Conservation (phyloP, 2,329 filamentous ascomycete genomes). For the Trichoderma pleuroti region DNA sequence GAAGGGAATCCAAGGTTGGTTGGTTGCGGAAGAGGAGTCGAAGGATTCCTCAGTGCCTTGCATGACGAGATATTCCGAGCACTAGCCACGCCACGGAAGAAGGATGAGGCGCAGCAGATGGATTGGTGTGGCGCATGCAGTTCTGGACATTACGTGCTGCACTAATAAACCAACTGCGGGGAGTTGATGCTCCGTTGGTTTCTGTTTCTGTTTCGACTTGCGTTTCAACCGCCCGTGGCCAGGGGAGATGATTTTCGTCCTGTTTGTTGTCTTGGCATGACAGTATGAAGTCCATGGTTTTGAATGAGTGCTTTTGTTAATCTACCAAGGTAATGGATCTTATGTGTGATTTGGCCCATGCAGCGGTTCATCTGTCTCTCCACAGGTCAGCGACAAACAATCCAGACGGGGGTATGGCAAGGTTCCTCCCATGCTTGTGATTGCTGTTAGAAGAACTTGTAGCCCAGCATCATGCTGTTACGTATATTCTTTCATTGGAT, state of each 20-base stretch:
- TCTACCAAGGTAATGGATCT: background rate
- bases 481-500: background rate
- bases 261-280: background rate
- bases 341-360: background rate
- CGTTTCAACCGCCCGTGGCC: background rate
- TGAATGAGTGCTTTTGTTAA: background rate
- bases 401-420: background rate
- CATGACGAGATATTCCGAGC: background rate
- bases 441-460: background rate
- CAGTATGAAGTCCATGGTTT: background rate
- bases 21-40: background rate
- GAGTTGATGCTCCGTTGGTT: background rate
- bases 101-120: background rate
- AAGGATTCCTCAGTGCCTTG: background rate
- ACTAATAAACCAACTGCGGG: background rate
- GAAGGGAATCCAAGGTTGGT: background rate
- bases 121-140: background rate
- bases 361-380: background rate
- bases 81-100: background rate
- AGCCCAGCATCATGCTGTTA: background rate
- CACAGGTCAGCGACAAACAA: background rate
- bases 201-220: conserved; percentile 2
- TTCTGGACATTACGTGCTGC: background rate
- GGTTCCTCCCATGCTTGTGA: background rate
- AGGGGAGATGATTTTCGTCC: background rate